These are phyloP conservation scores for Pyricularia pennisetigena DNA, from an alignment of 2,329 filamentous ascomycete genomes.

Conservation along the genomic window DNA sequence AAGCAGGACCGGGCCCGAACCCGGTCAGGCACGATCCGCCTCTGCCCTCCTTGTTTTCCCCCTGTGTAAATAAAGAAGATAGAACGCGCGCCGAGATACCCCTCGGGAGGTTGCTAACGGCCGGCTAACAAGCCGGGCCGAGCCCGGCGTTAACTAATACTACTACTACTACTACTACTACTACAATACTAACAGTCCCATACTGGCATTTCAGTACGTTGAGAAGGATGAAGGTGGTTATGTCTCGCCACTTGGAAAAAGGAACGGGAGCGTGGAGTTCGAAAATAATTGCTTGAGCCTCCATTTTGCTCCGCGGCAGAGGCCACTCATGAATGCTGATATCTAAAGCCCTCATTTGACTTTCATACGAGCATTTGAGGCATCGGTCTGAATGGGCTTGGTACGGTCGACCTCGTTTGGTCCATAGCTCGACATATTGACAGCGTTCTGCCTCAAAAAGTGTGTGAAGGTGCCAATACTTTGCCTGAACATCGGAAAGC, in stretches of 20 bases:
- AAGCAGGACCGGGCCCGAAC: no score
- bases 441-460: slow-evolving; percentile 6
- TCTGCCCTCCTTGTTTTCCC: no score
- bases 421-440: not conserved
- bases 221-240: slow-evolving; percentile 28
- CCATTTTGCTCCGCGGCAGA: slow-evolving; percentile 21
- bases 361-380: slow-evolving; percentile 22
- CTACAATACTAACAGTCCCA: not conserved
- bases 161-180: no score
- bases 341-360: slow-evolving; percentile 21
- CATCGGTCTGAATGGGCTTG: slow-evolving; percentile 15
- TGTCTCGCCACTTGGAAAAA: slow-evolving; percentile 40
- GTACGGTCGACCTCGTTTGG: not conserved
- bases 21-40: no score
- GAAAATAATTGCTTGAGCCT: slow-evolving; percentile 38
- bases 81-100: no score
- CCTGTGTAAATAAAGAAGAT: no score
- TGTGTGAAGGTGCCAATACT: slow-evolving; percentile 19
- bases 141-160: no score
- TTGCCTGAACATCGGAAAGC: slow-evolving; percentile 15
- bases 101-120: no score
- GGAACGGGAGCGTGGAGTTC: slow-evolving; percentile 33
- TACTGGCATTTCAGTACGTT: slow-evolving; percentile 23
- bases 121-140: no score
- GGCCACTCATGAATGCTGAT: slow-evolving; percentile 49